Evolutionary conservation across 352 stramenopile species (phyloP).

Genomic region (Pythium aquatile): DNA sequence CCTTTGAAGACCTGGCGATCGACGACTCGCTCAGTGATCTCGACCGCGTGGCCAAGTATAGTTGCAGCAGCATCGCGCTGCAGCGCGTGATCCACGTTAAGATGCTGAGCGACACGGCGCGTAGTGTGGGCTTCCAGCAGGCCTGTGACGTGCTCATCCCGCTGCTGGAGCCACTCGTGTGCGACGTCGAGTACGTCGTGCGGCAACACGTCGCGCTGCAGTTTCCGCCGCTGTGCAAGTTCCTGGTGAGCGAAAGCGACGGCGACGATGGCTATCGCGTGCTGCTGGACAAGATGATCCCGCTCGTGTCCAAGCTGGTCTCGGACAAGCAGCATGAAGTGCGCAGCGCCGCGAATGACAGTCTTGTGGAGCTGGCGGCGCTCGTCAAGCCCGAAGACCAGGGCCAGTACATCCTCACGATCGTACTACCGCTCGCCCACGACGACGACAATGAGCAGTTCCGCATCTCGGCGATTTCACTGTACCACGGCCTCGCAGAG

Average conservation of each 20-base stretch:
- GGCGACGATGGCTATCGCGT: constrained; percentile 62
- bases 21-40: constrained; percentile 96
- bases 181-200: constrained; percentile 94
- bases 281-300: constrained; percentile 79
- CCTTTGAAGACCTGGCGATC: constrained; percentile 98
- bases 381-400: constrained; percentile 89
- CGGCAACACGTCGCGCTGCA: constrained; percentile 92
- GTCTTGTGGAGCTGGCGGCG: constrained; percentile 83
- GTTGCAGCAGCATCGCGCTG: constrained; percentile 94
- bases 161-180: constrained; percentile 82
- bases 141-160: constrained; percentile 89
- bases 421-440: constrained; percentile 90
- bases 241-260: constrained; percentile 42
- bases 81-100: constrained; percentile 94
- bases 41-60: constrained; percentile 94
- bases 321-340: constrained; percentile 90
- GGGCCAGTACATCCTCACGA: constrained; percentile 88
- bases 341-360: constrained; percentile 79
- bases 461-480: constrained; percentile 89
- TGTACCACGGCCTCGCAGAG: constrained; percentile 91
- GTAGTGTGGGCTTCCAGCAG: constrained; percentile 53
- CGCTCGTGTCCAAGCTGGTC: constrained; percentile 67
- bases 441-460: constrained; percentile 92
- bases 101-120: constrained; percentile 24
- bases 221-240: constrained; percentile 80